Conservation (phyloP, 345 rosid genomes). For the Aquilaria yunnanensis region DNA sequence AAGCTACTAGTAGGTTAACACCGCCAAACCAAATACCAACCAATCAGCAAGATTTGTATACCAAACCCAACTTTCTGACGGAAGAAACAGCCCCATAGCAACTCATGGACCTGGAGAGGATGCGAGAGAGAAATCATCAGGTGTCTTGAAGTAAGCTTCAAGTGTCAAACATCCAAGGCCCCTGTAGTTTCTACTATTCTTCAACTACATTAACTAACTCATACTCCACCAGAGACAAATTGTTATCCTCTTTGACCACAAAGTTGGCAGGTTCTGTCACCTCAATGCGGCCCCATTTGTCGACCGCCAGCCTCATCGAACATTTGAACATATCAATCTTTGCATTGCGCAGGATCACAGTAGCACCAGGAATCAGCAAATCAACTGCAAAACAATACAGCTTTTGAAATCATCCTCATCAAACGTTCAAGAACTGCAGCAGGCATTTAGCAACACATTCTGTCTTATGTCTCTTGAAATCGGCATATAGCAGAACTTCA, state of each 20-base stretch:
- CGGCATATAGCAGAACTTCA: neutral
- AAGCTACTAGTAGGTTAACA: constrained; percentile 4
- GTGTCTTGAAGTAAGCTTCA: neutral
- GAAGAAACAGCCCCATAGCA: constrained; percentile 1
- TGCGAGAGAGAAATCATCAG: neutral
- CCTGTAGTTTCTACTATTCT: constrained; percentile 23
- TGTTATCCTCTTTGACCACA: constrained; percentile 36
- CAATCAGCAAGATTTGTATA: constrained; percentile 13
- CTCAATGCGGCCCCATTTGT: constrained; percentile 54
- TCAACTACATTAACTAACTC: constrained; percentile 44
- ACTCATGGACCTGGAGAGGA: constrained; percentile 1
- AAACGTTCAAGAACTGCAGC: neutral
- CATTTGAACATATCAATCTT: constrained; percentile 57
- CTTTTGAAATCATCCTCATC: neutral
- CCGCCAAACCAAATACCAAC: neutral
- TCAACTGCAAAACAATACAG: constrained; percentile 26
- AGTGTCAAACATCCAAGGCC: neutral
- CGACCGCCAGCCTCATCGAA: constrained; percentile 52
- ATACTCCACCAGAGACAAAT: constrained; percentile 43
- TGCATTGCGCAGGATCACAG: constrained; percentile 43
- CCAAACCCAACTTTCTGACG: neutral
- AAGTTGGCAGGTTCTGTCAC: constrained; percentile 29
- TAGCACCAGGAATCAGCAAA: constrained; percentile 38
- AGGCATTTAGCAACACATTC: neutral
- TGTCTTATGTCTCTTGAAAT: neutral